Evolutionary conservation across 2,329 filamentous ascomycete genomes (phyloP), one percentile per base, ranked within the genome.

Genomic region (Aureobasidium namibiae): DNA sequence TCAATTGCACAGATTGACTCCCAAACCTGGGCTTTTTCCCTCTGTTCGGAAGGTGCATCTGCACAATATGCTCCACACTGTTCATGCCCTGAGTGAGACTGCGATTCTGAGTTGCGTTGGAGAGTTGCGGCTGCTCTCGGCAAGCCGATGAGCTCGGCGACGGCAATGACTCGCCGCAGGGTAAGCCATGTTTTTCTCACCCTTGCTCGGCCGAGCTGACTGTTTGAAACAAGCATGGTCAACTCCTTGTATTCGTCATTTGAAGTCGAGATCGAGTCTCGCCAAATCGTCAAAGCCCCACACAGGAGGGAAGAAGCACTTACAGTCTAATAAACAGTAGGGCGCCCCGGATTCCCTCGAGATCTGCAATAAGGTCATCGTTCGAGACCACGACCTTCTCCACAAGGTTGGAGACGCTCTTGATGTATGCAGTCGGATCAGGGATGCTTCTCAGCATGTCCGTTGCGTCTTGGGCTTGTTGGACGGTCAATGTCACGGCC

Each of bases 61-160:
- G 61, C 56, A 24, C 42, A 16, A 29, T 23, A 16, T 7, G 38
- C 5, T 39, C 10, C 24, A 14, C 8, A 21, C 24, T 26, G 14
- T 24, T 21, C 9, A 9, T 52, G 16, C 4, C 2, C 34, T 16
- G 23, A 16, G 23, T 9, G 23, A 53, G 49, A 16, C 9, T 29
- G 34, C 16, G 36, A 10, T 14, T 39, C 23, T 41, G 49, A 21
- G 26, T 53, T 13, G 10, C 18, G 14, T 11, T 61, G 57, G 21
- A 56, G 29, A 29, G 54, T 31, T 33, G 59, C 46, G 29, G 50
- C 58, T 45, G 61, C 59, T 33, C 63, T 64, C 9, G 71, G 71
- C 4, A 75, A 61, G 2, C 73, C 73, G 46, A 74, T 71, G 1
- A 75, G 62, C 62, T 75, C 72, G 44, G 72, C 72, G 24, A 75